phyloP scores from a whole-genome alignment of 2,329 filamentous ascomycete species.

The Microthyrium microscopicum region DNA sequence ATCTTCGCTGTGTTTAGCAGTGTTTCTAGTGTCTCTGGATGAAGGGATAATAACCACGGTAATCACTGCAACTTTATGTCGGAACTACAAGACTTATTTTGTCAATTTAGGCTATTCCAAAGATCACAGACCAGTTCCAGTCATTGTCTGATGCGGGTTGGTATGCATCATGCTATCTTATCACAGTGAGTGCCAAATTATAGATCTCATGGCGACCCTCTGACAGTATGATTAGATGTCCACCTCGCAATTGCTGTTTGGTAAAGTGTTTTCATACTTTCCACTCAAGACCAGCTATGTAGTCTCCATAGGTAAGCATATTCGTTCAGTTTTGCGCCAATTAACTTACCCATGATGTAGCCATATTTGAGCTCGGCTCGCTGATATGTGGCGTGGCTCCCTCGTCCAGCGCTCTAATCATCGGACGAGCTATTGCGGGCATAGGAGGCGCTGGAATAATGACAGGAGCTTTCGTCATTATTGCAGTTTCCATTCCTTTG shows the following conservation, averaged over 20 bases:
- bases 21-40: too few relatives aligned
- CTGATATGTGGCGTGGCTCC: slow-evolving; percentile 9
- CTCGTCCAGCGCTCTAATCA: slow-evolving; percentile 9
- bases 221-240: slow-evolving; percentile 10
- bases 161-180: slow-evolving; percentile 7
- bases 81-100: too few relatives aligned
- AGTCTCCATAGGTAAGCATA: too few relatives aligned
- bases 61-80: too few relatives aligned
- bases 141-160: slow-evolving; percentile 9
- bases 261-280: slow-evolving; percentile 12
- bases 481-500: slow-evolving; percentile 7
- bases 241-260: slow-evolving; percentile 13
- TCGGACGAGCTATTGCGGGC: slow-evolving; percentile 11
- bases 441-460: slow-evolving; percentile 9
- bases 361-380: slow-evolving; percentile 11
- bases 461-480: slow-evolving; percentile 5
- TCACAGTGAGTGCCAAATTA: background rate
- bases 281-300: slow-evolving; percentile 6
- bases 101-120: slow-evolving; percentile 13
- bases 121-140: slow-evolving; percentile 11
- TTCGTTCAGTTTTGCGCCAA: slow-evolving; percentile 15
- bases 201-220: too few relatives aligned
- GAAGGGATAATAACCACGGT: too few relatives aligned
- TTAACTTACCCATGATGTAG: too few relatives aligned
- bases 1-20: too few relatives aligned